Percentiles rank a stretch among this genome's conserved stretches.
Conservation (phyloP, 129 eudicot genomes). For the Helianthus annuus region HanXRQr2.0-SUNRISE NC_035438.2:31382305-31382804, state of each 20-base stretch:
- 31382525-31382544: conserved; percentile 69
- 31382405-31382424: conserved; percentile 53
- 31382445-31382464: not conserved
- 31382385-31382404: too few relatives aligned
- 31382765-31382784: conserved; percentile 73
- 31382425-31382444: not conserved
- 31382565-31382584: conserved; percentile 81
- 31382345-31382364: too few relatives aligned
- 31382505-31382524: conserved; percentile 66
- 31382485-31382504: not conserved
- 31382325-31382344: too few relatives aligned
- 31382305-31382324: too few relatives aligned
- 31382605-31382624: too few relatives aligned
- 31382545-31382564: conserved; percentile 46
- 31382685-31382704: conserved; percentile 75
- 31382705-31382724: conserved; percentile 67
- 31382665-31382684: conserved; percentile 66
- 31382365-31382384: too few relatives aligned
- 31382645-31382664: conserved; percentile 52
- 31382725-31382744: conserved; percentile 71
- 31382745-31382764: conserved; percentile 59
- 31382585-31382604: not conserved
- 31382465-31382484: conserved; percentile 12
- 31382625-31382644: conserved; percentile 77
- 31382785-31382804: conserved; percentile 64